phyloP scores from a whole-genome alignment of 2,329 filamentous ascomycete genomes.

The Paraphoma chrysanthemicola region DNA sequence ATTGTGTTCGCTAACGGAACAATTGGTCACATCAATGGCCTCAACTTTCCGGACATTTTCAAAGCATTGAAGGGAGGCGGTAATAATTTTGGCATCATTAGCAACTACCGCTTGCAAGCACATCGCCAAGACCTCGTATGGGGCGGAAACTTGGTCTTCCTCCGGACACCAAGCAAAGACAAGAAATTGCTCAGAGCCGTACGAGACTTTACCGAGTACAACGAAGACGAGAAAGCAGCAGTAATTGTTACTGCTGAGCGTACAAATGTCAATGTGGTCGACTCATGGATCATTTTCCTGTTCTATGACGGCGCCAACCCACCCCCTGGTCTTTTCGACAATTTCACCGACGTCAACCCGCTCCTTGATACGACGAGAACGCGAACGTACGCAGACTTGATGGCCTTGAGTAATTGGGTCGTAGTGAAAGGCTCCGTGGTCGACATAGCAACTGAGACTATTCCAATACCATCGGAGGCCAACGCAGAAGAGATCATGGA shows the following conservation, averaged over 20 bases:
- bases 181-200: constrained; percentile 55
- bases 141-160: constrained; percentile 57
- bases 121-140: constrained; percentile 45
- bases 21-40: constrained; percentile 30
- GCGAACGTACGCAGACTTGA: constrained; percentile 57
- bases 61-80: constrained; percentile 47
- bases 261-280: constrained; percentile 33
- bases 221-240: constrained; percentile 54
- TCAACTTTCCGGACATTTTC: constrained; percentile 44
- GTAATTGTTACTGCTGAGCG: constrained; percentile 41
- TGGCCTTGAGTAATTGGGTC: constrained; percentile 54
- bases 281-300: constrained; percentile 42
- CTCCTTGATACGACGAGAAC: constrained; percentile 55
- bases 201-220: constrained; percentile 61
- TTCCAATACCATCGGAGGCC: constrained; percentile 32
- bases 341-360: constrained; percentile 60
- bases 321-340: constrained; percentile 62
- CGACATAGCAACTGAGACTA: constrained; percentile 45
- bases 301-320: constrained; percentile 47
- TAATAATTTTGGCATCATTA: constrained; percentile 51
- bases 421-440: constrained; percentile 41
- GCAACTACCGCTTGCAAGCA: constrained; percentile 35
- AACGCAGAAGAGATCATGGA: constrained; percentile 36
- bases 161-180: constrained; percentile 46
- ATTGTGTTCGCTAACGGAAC: constrained; percentile 57